Conservation (phyloP, 371 early-diverging fungal genomes). For the Mucor lusitanicus region DNA sequence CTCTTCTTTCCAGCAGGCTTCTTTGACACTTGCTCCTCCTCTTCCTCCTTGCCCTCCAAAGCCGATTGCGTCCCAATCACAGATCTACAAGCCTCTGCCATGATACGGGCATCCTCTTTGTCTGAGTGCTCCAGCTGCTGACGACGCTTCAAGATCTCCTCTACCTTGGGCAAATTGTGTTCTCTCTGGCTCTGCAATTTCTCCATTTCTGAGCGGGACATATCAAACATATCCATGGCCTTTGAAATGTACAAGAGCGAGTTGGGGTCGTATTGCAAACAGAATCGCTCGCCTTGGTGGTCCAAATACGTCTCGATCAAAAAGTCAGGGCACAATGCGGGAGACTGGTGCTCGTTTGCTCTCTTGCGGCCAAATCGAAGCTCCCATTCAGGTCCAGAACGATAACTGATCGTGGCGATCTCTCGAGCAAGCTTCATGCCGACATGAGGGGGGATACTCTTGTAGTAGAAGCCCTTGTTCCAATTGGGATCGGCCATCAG, state of each 20-base stretch:
- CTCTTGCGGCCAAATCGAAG: constrained; percentile 89
- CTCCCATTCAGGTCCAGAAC: constrained; percentile 98
- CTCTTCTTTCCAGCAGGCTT: constrained; percentile 4
- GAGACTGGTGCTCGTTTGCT: constrained; percentile 68
- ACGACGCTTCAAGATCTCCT: constrained; percentile 25
- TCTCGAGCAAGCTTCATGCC: constrained; percentile 96
- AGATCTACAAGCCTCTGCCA: constrained; percentile 34
- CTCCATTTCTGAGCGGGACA: constrained; percentile 61
- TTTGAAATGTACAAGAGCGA: constrained; percentile 92
- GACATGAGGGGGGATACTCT: constrained; percentile 86
- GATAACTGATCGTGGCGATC: constrained; percentile 86
- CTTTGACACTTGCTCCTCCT: neutral
- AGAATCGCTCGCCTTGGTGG: constrained; percentile 93
- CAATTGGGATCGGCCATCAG: constrained; percentile 95
- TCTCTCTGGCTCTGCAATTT: constrained; percentile 50
- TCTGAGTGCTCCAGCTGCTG: neutral
- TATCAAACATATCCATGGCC: constrained; percentile 98
- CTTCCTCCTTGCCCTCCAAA: constrained; percentile 26
- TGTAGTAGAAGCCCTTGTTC: constrained; percentile 92
- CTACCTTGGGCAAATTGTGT: constrained; percentile 33
- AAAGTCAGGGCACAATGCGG: constrained; percentile 91
- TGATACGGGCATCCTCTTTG: constrained; percentile 6
- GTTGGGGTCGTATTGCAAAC: constrained; percentile 93
- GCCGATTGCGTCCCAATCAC: constrained; percentile 36
- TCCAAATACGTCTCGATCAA: constrained; percentile 95